These are phyloP conservation scores for Colletotrichum tamarilloi DNA, from an alignment of 2,329 filamentous ascomycete genomes.

Conservation along the genomic window DNA sequence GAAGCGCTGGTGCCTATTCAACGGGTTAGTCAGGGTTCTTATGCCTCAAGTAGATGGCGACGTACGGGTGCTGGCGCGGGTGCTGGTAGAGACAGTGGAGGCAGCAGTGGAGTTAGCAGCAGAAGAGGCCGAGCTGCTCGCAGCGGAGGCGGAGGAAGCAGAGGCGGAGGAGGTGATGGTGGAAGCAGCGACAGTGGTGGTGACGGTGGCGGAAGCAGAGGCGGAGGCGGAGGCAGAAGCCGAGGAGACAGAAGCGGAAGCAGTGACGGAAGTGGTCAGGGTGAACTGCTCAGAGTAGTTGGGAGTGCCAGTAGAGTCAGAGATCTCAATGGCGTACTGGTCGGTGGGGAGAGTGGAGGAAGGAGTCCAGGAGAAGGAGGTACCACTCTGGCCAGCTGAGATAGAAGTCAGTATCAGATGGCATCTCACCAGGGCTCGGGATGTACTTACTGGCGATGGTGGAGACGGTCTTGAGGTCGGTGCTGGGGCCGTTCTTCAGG, in stretches of 20 bases:
- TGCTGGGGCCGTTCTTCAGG: conserved; percentile 51
- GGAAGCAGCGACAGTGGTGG: conserved; percentile 32
- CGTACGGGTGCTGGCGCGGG: conserved; percentile 35
- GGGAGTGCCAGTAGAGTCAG: conserved; percentile 46
- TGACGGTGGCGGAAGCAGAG: conserved; percentile 25
- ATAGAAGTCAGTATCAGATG: background rate
- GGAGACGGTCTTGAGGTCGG: conserved; percentile 48
- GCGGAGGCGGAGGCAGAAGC: conserved; percentile 32
- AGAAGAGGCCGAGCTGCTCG: conserved; percentile 29
- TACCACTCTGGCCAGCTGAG: conserved; percentile 47
- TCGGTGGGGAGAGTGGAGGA: conserved; percentile 48
- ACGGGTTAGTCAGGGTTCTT: conserved; percentile 20
- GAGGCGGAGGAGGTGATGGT: conserved; percentile 21
- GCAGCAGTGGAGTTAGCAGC: conserved; percentile 32
- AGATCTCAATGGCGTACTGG: conserved; percentile 59
- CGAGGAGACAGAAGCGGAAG: conserved; percentile 28
- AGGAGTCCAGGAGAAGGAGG: conserved; percentile 53
- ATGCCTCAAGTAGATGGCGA: background rate
- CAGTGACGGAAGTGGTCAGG: conserved; percentile 41
- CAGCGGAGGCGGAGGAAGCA: conserved; percentile 28
- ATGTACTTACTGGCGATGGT: conserved; percentile 49
- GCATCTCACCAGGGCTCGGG: background rate
- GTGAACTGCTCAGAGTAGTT: conserved; percentile 59
- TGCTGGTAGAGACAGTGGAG: conserved; percentile 31
- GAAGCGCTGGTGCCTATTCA: conserved; percentile 39